Evolutionary conservation across 2,329 filamentous ascomycete genomes (phyloP).

Genomic region (Aspergillus awamori): DNA sequence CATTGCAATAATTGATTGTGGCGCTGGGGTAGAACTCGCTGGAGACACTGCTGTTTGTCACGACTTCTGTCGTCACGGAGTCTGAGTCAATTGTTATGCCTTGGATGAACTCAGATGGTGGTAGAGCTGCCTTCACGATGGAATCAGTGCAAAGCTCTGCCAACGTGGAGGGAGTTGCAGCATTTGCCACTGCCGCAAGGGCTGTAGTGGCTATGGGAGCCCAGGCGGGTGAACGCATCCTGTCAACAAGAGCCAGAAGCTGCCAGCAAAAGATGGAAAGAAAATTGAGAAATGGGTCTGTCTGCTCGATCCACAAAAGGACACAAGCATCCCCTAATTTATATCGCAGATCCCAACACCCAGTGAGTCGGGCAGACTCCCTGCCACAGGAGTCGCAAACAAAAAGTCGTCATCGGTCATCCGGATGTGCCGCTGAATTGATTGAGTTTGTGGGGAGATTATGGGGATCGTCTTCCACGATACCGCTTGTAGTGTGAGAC

Average conservation of each 20-base stretch:
- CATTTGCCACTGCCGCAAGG: neutral
- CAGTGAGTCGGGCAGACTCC: neutral
- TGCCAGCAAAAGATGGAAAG: neutral
- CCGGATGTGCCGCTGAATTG: neutral
- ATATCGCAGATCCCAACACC: neutral
- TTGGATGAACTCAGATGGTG: conserved; percentile 46
- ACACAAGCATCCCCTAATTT: neutral
- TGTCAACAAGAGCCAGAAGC: neutral
- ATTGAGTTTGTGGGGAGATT: neutral
- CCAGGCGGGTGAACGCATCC: neutral
- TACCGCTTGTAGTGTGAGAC: too few relatives aligned
- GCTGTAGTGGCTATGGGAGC: neutral
- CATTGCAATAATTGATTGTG: conserved; percentile 41
- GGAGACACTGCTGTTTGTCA: conserved; percentile 39
- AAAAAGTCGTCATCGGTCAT: neutral
- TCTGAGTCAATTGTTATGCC: conserved; percentile 48
- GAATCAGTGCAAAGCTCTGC: neutral
- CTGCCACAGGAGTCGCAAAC: neutral
- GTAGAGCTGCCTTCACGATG: conserved; percentile 44
- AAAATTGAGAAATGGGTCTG: neutral
- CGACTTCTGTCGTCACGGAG: conserved; percentile 43
- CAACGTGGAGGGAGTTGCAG: neutral
- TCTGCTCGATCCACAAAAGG: neutral
- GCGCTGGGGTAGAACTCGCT: conserved; percentile 24
- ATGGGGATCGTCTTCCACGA: neutral